These are phyloP conservation scores for Saccharomycopsis sp. DNA, from an alignment of 805 yeast genomes.

Conservation along the genomic window DNA sequence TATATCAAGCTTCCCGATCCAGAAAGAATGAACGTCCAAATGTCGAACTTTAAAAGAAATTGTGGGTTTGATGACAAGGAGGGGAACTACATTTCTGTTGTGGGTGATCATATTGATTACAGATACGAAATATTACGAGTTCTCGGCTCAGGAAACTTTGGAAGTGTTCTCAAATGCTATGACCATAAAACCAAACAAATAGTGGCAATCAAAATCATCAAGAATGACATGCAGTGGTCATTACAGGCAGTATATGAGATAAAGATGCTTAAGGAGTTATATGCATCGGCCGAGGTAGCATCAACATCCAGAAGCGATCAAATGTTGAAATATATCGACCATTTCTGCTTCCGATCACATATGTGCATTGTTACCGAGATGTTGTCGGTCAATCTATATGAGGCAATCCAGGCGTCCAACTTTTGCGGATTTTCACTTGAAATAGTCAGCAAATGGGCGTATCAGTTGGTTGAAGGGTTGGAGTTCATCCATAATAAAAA, in stretches of 20 bases:
- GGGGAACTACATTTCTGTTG: slow-evolving; percentile 50
- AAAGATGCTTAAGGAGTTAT: slow-evolving; percentile 50
- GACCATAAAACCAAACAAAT: slow-evolving; percentile 54
- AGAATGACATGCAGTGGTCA: slow-evolving; percentile 66
- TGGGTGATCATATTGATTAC: slow-evolving; percentile 70
- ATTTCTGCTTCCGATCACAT: slow-evolving; percentile 75
- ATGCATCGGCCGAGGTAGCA: slow-evolving; percentile 23
- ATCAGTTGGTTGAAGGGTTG: slow-evolving; percentile 53
- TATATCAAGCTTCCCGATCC: slow-evolving; percentile 7
- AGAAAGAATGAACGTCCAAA: slow-evolving; percentile 5
- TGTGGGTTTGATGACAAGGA: slow-evolving; percentile 68
- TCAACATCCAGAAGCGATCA: slow-evolving; percentile 27
- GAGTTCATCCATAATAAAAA: slow-evolving; percentile 47
- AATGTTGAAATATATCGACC: slow-evolving; percentile 53
- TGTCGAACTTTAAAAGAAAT: slow-evolving; percentile 37
- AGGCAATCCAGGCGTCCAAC: slow-evolving; percentile 43
- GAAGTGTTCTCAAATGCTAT: slow-evolving; percentile 60
- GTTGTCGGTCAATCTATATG: slow-evolving; percentile 59
- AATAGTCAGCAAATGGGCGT: slow-evolving; percentile 39
- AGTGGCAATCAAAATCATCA: slow-evolving; percentile 74
- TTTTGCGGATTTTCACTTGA: slow-evolving; percentile 43
- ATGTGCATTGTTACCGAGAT: slow-evolving; percentile 76
- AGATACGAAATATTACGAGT: slow-evolving; percentile 54
- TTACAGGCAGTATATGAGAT: slow-evolving; percentile 76
- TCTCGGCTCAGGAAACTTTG: slow-evolving; percentile 79